Evolutionary conservation across 768 basidiomycete species (phyloP), one percentile per base, ranked within the genome.

Genomic region (Rhodotorula sphaerocarpa): DNA sequence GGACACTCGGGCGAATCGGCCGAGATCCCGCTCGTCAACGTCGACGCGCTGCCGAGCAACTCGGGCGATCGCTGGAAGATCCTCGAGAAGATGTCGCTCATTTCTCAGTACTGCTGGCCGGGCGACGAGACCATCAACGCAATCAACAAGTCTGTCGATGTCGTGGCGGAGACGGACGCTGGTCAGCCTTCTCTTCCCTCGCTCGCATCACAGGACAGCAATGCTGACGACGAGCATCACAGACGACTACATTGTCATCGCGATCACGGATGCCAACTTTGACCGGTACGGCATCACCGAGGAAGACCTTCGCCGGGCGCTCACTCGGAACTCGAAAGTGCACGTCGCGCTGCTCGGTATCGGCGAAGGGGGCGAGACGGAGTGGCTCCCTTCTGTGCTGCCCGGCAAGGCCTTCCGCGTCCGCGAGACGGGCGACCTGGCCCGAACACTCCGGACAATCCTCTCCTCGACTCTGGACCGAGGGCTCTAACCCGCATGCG

Each of bases 161-260:
- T 27, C 1, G 47, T 59, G 7, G 57, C 46, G 0, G 43, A 51
- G 20, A 36, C 31, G 16, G 41, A 59, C 6, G 50, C 58, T 0
- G 50, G 57, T 51, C 42, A 43, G 41, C 46, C 15, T 12, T 16
- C 0, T 33, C 30, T 28, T 3, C n/a, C 6, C 21, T 14, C 23
- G 18, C 20, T 11, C 36, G 41, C n/a, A 16, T 10, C 4, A 11
- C 36, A 5, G 12, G 21, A 23, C 7, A 3, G 23, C 45, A 9
- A 10, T 27, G 25, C n/a, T 5, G 21, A 10, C 20, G 7, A 21
- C 46, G 25, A 10, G 7, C 51, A 7, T 1, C 16, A 12, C 61
- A 25, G 66, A 67, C 55, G 66, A 67, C 18, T 44, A 30, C 46
- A 52, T 67, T 50, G 57, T 67, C 25, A 42, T 67, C 55, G 57